These are phyloP conservation scores for Arctostaphylos glauca DNA, from an alignment of 148 eudicot species.

Conservation along the genomic window DNA sequence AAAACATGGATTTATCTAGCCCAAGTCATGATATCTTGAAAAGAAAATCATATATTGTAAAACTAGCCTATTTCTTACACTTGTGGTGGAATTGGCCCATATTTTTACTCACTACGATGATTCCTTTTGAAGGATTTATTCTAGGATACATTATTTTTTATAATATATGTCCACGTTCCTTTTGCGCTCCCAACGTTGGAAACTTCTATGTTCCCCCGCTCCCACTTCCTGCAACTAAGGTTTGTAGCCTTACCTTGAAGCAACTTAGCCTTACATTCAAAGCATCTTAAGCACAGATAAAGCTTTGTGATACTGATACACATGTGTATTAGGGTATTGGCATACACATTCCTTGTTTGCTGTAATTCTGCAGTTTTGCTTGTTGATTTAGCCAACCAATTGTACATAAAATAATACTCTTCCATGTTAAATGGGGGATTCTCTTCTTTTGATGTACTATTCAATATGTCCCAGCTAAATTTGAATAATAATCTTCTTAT, in stretches of 20 bases:
- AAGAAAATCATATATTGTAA: too few relatives aligned
- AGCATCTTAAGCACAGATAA: neutral
- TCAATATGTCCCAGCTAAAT: neutral
- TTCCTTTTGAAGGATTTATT: too few relatives aligned
- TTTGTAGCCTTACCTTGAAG: neutral
- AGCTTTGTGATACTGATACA: neutral
- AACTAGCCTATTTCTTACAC: too few relatives aligned
- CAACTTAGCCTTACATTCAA: neutral
- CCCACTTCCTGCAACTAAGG: too few relatives aligned
- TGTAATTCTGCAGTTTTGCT: neutral
- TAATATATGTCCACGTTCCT: too few relatives aligned
- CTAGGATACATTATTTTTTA: too few relatives aligned
- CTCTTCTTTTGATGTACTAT: neutral
- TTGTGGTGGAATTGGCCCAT: too few relatives aligned
- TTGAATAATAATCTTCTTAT: neutral
- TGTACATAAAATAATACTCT: neutral
- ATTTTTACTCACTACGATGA: too few relatives aligned
- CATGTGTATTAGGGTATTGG: neutral
- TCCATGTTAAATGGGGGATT: neutral
- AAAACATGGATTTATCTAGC: too few relatives aligned
- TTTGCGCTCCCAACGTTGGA: too few relatives aligned
- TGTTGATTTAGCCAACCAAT: neutral
- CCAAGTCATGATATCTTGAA: too few relatives aligned
- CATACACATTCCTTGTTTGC: neutral
- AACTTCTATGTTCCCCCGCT: too few relatives aligned